Evolutionary conservation across 2,329 filamentous ascomycete species (phyloP), one percentile per base, ranked within the genome.

Genomic region (Aspergillus cejpii): DNA sequence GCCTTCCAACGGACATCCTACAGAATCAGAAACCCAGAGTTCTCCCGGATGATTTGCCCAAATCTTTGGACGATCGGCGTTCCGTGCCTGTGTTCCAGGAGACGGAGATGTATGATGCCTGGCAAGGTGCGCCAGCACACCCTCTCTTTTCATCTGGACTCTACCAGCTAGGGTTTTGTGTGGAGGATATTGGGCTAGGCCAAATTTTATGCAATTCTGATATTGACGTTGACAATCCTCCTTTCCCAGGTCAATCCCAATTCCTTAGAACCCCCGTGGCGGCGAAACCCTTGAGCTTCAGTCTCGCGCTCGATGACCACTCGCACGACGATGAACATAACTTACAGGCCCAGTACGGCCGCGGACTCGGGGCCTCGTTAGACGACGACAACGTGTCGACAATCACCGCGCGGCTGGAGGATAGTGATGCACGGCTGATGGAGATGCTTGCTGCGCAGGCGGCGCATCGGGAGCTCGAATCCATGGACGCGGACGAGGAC

Each of bases 31-130:
- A 57, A 52, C 49, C 55, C 7, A 53, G 71, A 46, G 65, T 70
- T 49, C 79, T 97, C 40, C 92, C 92, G 31, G 72, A 79, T 55
- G 92, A 98, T 68, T 79, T 98, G 27, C 92, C 92, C 8, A 92
- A 80, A 55, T 95, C 90, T 10, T 79, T 98, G 44, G 85, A 98
- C 66, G 92, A 98, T 72, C 81, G 92, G 49, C 80, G 83, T 56
- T 76, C 76, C 59, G 78, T 85, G 26, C 78, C 82, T 3, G 75
- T 73, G 37, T 81, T 83, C 50, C 78, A 85, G 44, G 92, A 97
- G 74, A 95, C 90, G 31, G 92, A 97, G 74, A 88, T 96, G 73
- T 98, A 97, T 67, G 92, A 98, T 77, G 92, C 88, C 56, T 98
- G 92, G 92, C 89, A 97, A 83, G 91, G 91, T 84, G 66, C 63